Conservation (phyloP, 1,284 basidiomycete species). For the Cronartium quercuum region DNA sequence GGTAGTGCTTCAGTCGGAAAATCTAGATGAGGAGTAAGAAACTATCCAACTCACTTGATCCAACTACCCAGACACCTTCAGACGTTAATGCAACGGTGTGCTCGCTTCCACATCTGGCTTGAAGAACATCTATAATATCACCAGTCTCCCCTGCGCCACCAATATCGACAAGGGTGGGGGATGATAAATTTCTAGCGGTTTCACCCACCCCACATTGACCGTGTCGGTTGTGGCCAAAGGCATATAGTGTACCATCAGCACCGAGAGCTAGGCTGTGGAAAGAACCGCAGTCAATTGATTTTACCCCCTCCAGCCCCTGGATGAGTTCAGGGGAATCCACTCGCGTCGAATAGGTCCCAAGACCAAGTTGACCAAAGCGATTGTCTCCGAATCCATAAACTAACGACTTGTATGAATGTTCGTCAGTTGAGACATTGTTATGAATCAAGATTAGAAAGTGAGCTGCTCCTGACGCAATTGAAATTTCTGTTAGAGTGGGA, state of each 20-base stretch:
- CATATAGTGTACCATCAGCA: constrained; percentile 16
- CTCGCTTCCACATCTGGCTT: constrained; percentile 27
- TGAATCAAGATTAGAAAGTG: constrained; percentile 31
- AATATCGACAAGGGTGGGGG: constrained; percentile 17
- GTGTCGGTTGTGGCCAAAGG: constrained; percentile 24
- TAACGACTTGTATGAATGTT: background rate
- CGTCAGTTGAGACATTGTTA: background rate
- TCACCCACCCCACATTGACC: constrained; percentile 27
- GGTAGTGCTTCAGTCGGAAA: background rate
- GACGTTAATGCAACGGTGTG: constrained; percentile 22
- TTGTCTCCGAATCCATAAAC: constrained; percentile 32
- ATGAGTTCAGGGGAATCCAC: background rate
- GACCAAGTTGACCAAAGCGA: constrained; percentile 29
- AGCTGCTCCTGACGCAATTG: constrained; percentile 21
- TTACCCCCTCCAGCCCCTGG: background rate
- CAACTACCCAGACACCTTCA: constrained; percentile 18
- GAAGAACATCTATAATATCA: constrained; percentile 21
- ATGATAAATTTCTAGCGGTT: background rate
- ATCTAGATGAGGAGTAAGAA: background rate
- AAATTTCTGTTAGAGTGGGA: constrained; percentile 15
- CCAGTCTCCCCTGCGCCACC: constrained; percentile 24
- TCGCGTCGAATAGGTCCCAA: constrained; percentile 1
- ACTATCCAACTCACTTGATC: constrained; percentile 11
- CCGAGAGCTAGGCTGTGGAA: constrained; percentile 15
- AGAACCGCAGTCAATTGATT: constrained; percentile 13